Conservation (phyloP, 208 protist species). For the Trypanosoma brucei region DNA sequence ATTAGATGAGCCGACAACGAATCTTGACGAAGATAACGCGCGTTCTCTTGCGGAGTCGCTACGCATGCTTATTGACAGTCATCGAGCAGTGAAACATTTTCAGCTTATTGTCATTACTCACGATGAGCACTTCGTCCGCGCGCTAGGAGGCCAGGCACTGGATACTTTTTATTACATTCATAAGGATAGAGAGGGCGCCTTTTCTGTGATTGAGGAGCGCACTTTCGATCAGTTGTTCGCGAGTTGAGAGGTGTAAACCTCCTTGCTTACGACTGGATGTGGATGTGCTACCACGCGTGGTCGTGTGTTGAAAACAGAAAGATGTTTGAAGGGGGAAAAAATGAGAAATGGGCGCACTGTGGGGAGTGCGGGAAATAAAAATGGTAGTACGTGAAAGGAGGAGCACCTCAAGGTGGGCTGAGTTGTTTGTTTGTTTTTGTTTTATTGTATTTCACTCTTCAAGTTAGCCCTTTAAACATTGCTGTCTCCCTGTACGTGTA, state of each 20-base stretch:
- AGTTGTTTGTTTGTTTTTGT: too few relatives aligned
- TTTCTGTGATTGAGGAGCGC: constrained; percentile 86
- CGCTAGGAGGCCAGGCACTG: constrained; percentile 71
- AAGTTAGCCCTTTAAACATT: too few relatives aligned
- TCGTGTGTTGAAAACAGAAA: too few relatives aligned
- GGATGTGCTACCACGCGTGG: too few relatives aligned
- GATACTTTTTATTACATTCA: constrained; percentile 88
- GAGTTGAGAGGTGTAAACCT: constrained; percentile 6
- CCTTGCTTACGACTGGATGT: not conserved
- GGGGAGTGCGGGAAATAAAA: too few relatives aligned
- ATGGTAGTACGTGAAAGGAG: too few relatives aligned
- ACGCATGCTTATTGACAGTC: constrained; percentile 75
- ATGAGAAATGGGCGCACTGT: too few relatives aligned
- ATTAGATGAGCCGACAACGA: constrained; percentile 99
- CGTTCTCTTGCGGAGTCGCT: constrained; percentile 77
- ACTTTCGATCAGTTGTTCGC: constrained; percentile 85
- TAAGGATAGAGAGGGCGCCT: constrained; percentile 87
- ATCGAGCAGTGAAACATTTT: constrained; percentile 87
- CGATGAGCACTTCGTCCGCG: constrained; percentile 98
- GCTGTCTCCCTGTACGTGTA: too few relatives aligned
- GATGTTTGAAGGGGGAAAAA: too few relatives aligned
- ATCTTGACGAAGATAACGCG: constrained; percentile 96
- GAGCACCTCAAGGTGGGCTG: too few relatives aligned
- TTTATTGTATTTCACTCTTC: too few relatives aligned
- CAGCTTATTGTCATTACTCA: constrained; percentile 99